Evolutionary conservation across 169 alveolate genomes (phyloP), one percentile per base, ranked within the genome.

Genomic region (Sarcocystis neurona): DNA sequence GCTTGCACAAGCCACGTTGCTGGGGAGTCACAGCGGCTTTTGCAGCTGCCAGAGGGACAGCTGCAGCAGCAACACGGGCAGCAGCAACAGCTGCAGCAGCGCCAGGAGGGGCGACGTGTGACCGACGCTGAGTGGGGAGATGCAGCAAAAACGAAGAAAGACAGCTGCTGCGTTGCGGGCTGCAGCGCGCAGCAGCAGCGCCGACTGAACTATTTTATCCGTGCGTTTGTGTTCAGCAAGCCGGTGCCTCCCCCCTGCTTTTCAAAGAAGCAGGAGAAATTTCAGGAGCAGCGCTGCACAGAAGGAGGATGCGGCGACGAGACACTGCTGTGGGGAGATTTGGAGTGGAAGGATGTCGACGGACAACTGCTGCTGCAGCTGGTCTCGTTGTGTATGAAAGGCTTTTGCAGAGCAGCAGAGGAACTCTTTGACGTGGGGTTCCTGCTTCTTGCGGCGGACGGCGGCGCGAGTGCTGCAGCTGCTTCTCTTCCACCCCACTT

Each of bases 401-500:
- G 90, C 47, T 18, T 85, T 34, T 47, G 90, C 63, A 34, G 90
- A 23, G 85, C 82, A 12, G 79, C 44, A 39, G 84, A 85, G 66
- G 47, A 50, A 63, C 47, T 43, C 20, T 77, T 75, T 23, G 77
- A 39, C 34, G 60, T 85, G 58, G 63, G 39, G 60, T 58, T 56
- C 15, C 82, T 66, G 70, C 58, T 85, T n/a, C 77, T 85, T 23
- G 46, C 90, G 44, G 66, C 48, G 5, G 84, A 60, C 85, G 53
- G 70, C 66, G 8, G 80, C 84, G 18, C 75, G 53, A 10, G 90
- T 37, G 37, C 85, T 50, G 37, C 90, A 6, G 6, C 82, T 6
- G n/a, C 79, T 18, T 72, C 27, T 37, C 82, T 72, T 56, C 82
- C 90, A 10, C 90, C 90, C 8, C 90, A 85, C 77, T 68, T 85